Base-by-base conservation (phyloP, 139 green algal species). In the Marvania coccoides region DNA sequence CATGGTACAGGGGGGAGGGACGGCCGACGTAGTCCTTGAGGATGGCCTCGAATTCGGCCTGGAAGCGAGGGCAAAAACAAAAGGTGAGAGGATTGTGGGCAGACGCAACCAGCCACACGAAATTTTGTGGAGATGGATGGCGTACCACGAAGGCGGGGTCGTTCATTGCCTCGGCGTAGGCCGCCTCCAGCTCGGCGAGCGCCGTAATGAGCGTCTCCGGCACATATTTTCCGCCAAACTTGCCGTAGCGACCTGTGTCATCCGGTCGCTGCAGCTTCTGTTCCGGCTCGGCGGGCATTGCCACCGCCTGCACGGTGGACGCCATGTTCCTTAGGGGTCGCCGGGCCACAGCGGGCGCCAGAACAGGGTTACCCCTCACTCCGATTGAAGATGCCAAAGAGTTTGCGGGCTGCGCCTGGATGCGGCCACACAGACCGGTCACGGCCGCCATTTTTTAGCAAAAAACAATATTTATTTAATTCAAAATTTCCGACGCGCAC, bases 1-100 rank as follows among this genome's bases (percentile, higher is more conserved):
- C 92, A 63, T 90, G 91, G 77, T 98, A 98, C 46, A 98, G 76
- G 3, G 93, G 93, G 1, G 89, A 93, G 61, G 87, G 83, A 26
- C 93, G 81, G 31, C 93, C 93, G 15, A 98, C 93, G 70, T 98
- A 98, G 65, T 97, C 86, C 77, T 95, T 96, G 9, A 98, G 81
- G 29, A 93, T 83, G 9, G 34, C 51, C 2, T 90, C 76, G 58
- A 98, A 79, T 78, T 97, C 91, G 6, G 67, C 82, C 90, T 98
- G 89, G 8, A 34, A 10, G 37, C 5, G 30, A 47, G n/a, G 15
- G 13, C 13, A 36, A n/a, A n/a, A n/a, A n/a, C 36, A 40, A 34
- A 19, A 42, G 24, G 35, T 2, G 15, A 24, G 4, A 36, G 19
- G 28, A n/a, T n/a, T n/a, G n/a, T n/a, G n/a, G n/a, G n/a, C n/a